Evolutionary conservation across 2,329 filamentous ascomycete species (phyloP), one percentile per base, ranked within the genome.

Genomic region (Arthroderma uncinatum): DNA sequence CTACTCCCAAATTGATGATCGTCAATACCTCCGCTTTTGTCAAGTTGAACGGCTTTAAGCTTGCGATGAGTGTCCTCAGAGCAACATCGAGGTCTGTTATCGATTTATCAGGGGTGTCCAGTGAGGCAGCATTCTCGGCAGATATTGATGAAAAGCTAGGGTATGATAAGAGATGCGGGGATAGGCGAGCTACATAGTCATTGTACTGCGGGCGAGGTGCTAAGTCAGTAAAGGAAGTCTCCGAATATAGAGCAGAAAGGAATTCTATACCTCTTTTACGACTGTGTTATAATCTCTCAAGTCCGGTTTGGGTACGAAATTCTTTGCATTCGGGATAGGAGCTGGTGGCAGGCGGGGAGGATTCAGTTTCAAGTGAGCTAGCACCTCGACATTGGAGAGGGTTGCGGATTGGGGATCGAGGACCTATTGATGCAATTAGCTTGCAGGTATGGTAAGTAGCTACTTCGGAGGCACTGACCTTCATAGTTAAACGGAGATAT

Each of bases 11-110:
- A 58, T 77, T 76, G 19, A 77, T 62, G 54, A 77, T 70, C 67
- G 72, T 75, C 16, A 76, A 60, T 8, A 74, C 71, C 62, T 77
- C 75, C 0, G 71, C 73, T 62, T 77, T 77, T 28, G 74, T 76
- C 16, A 77, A 64, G 14, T 68, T 68, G 53, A 70, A 76, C 0
- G 71, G 71, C 44, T 69, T 65, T 4, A 76, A 60, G 12, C 64
- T 64, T 0, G 62, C 62, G 23, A 76, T 66, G 2, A 76, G 63
- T 7, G 67, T 62, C 7, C 68, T 68, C 14, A 76, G 63, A 1
- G 72, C 72, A 3, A 61, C 59, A 50, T 75, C 73, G 37, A 74
- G 66, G 0, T 69, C 66, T 14, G 71, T 73, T 57, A 57, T 47
- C 14, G 42, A 34, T 21, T 40, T 19, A 30, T 33, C 36, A 2